phyloP scores from a whole-genome alignment of 371 early-diverging fungal species.

The Actinomucor elegans region DNA sequence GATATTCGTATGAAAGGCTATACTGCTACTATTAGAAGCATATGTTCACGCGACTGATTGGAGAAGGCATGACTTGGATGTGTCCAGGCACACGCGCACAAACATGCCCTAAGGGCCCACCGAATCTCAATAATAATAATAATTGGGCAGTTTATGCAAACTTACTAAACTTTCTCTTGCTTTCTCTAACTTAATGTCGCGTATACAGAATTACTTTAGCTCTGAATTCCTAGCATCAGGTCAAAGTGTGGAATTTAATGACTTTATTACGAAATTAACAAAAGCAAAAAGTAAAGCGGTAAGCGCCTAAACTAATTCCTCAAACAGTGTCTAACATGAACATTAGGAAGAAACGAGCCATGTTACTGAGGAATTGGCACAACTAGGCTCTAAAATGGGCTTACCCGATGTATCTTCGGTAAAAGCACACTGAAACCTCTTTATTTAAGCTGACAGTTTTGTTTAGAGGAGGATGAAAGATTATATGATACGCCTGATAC shows the following conservation, averaged over 20 bases:
- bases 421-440: conserved; percentile 2
- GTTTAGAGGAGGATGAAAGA: conserved; percentile 44
- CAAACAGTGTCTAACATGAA: background rate
- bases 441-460: background rate
- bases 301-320: conserved; percentile 1
- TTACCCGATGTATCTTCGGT: conserved; percentile 43
- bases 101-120: too few species aligned
- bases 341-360: conserved; percentile 39
- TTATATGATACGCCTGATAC: conserved; percentile 46
- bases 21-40: too few species aligned
- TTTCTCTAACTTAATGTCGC: too few species aligned
- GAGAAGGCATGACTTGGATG: too few species aligned
- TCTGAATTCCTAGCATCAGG: conserved; percentile 47
- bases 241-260: conserved; percentile 27
- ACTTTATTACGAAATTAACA: conserved; percentile 32
- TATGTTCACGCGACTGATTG: too few species aligned
- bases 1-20: too few species aligned
- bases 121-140: too few species aligned
- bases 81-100: too few species aligned
- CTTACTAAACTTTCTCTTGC: too few species aligned
- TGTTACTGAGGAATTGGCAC: conserved; percentile 26
- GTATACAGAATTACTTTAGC: conserved; percentile 23
- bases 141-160: conserved; percentile 2
- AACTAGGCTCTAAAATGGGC: conserved; percentile 27
- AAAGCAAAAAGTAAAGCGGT: conserved; percentile 43